These are phyloP conservation scores for Neltuma alba DNA, from an alignment of 306 rosid genomes.

Conservation along the genomic window DNA sequence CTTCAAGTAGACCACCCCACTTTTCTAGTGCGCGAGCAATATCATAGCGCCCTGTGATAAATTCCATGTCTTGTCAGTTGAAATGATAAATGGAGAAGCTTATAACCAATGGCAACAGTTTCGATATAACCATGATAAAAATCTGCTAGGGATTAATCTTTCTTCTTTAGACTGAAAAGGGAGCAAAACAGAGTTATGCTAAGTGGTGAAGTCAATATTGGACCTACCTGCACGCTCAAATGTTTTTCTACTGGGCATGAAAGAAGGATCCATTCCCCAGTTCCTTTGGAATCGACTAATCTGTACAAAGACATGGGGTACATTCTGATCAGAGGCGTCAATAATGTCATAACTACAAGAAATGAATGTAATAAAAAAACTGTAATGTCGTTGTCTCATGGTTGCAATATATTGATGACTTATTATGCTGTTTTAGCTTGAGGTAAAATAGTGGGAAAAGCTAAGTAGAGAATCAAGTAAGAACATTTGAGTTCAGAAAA, in stretches of 20 bases:
- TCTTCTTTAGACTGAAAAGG: conserved; percentile 1
- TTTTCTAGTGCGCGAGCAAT: conserved; percentile 92
- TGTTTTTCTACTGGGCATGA: conserved; percentile 94
- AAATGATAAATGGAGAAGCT: conserved; percentile 7
- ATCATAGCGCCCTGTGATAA: conserved; percentile 73
- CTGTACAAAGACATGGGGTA: conserved; percentile 48
- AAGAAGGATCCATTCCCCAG: conserved; percentile 95
- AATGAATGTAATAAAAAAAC: background rate
- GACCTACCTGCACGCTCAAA: conserved; percentile 90
- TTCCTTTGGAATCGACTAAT: conserved; percentile 76
- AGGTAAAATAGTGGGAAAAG: background rate
- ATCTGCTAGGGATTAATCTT: conserved; percentile 18
- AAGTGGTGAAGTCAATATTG: conserved; percentile 9
- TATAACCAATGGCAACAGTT: conserved; percentile 12
- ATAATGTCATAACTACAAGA: conserved; percentile 10
- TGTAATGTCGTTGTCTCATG: background rate
- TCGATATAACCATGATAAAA: background rate
- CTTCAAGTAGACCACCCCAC: conserved; percentile 97
- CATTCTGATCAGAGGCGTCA: background rate
- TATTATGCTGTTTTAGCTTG: conserved; percentile 11
- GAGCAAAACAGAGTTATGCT: background rate
- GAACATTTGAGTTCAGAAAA: background rate
- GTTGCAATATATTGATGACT: conserved; percentile 11
- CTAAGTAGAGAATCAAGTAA: background rate
- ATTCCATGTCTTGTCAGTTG: conserved; percentile 4